Evolutionary conservation across 306 rosid genomes (phyloP).

Genomic region (Castanea sativa): DNA sequence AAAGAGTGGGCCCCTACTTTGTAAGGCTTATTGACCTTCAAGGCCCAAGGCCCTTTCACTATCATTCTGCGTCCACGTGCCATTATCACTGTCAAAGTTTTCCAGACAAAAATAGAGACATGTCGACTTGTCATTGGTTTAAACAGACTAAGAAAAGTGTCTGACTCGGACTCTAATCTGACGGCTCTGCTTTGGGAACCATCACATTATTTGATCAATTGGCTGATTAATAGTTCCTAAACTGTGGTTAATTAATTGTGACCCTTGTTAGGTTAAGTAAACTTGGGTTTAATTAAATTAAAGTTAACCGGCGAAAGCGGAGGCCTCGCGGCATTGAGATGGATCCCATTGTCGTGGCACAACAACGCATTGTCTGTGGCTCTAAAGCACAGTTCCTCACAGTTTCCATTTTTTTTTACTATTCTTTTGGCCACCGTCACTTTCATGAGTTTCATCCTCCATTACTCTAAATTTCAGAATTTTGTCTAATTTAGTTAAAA

Average conservation of each 20-base stretch:
- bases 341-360: conserved; percentile 43
- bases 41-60: background rate
- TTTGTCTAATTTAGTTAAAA: too few relatives aligned
- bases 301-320: conserved; percentile 35
- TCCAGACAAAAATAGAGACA: background rate
- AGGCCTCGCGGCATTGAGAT: conserved; percentile 30
- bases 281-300: background rate
- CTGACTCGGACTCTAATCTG: background rate
- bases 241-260: background rate
- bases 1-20: conserved; percentile 4
- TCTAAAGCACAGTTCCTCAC: conserved; percentile 1
- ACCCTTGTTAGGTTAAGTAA: background rate
- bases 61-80: conserved; percentile 16
- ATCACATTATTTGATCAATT: background rate
- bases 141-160: background rate
- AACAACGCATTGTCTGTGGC: conserved; percentile 42
- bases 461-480: too few relatives aligned
- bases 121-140: background rate
- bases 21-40: conserved; percentile 13
- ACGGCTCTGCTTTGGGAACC: background rate
- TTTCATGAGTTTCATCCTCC: background rate
- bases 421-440: background rate
- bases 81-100: background rate
- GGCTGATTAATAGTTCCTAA: background rate
- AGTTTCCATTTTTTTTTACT: background rate